Evolutionary conservation across 164 flowering plant genomes (phyloP).

Genomic region (Magnolia sinica): DNA sequence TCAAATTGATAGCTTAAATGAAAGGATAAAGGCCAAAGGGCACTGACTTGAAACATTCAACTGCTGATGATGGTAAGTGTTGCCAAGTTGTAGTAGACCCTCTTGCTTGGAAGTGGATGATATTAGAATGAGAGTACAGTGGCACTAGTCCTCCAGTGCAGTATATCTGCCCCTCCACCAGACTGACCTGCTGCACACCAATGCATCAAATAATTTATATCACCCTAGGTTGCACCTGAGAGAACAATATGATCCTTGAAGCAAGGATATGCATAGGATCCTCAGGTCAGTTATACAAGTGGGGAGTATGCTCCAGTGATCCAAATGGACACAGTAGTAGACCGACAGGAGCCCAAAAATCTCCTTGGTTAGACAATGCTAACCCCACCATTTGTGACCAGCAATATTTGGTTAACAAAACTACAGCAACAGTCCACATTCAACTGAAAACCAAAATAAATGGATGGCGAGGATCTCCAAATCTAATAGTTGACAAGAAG

Average conservation of each 20-base stretch:
- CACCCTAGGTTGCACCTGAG: neutral
- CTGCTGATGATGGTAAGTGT: conserved; percentile 39
- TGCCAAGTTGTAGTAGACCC: conserved; percentile 67
- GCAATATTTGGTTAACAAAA: too few species aligned
- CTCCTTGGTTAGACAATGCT: too few species aligned
- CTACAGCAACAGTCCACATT: too few species aligned
- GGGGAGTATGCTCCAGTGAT: too few species aligned
- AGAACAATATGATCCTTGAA: neutral
- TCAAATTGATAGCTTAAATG: neutral
- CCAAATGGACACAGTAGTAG: too few species aligned
- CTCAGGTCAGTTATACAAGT: too few species aligned
- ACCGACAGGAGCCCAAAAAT: too few species aligned
- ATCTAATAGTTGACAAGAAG: too few species aligned
- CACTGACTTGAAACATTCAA: conserved; percentile 59
- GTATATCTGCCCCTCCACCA: conserved; percentile 81
- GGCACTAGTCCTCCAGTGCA: conserved; percentile 62
- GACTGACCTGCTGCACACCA: conserved; percentile 49
- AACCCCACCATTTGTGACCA: too few species aligned
- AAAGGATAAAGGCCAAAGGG: neutral
- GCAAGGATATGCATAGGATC: neutral
- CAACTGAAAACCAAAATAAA: too few species aligned
- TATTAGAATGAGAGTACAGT: conserved; percentile 44
- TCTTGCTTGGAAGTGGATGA: conserved; percentile 70
- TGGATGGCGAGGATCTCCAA: too few species aligned
- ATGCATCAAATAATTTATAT: neutral